phyloP scores from a whole-genome alignment of 2,329 filamentous ascomycete species.

The Orbilia javanica region DNA sequence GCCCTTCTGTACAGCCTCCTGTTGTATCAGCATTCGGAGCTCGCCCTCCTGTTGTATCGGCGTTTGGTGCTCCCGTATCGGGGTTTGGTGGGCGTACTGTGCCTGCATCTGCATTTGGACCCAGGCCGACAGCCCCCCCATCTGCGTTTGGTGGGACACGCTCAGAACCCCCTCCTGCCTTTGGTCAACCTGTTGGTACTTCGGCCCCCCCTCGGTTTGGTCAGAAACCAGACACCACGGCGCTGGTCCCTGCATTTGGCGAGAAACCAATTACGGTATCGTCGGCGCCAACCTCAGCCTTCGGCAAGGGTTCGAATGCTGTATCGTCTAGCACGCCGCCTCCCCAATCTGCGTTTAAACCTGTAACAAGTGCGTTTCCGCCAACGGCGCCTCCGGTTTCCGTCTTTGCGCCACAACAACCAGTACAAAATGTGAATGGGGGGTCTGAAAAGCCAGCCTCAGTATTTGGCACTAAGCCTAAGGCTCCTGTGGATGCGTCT shows the following conservation, averaged over 20 bases:
- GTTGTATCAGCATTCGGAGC: conserved; percentile 36
- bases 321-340: conserved; percentile 19
- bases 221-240: no score
- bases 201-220: conserved; percentile 34
- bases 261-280: conserved; percentile 7
- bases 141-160: conserved; percentile 35
- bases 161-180: conserved; percentile 20
- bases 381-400: conserved; percentile 6
- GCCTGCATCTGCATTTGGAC: neutral
- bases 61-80: conserved; percentile 39
- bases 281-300: neutral
- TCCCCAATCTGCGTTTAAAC: conserved; percentile 21
- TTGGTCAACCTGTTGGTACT: conserved; percentile 21
- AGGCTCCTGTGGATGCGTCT: neutral
- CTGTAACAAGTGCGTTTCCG: conserved; percentile 4
- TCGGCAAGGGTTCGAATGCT: conserved; percentile 30
- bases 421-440: neutral
- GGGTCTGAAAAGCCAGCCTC: conserved; percentile 12
- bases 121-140: neutral
- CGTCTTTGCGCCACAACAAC: conserved; percentile 5
- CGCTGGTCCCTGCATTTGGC: conserved; percentile 31
- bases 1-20: conserved; percentile 5
- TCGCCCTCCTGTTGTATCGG: conserved; percentile 21
- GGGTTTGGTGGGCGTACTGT: conserved; percentile 26
- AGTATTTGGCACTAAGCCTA: conserved; percentile 33